phyloP scores from a whole-genome alignment of 2,329 filamentous ascomycete genomes.

The Nakataea oryzae region DNA sequence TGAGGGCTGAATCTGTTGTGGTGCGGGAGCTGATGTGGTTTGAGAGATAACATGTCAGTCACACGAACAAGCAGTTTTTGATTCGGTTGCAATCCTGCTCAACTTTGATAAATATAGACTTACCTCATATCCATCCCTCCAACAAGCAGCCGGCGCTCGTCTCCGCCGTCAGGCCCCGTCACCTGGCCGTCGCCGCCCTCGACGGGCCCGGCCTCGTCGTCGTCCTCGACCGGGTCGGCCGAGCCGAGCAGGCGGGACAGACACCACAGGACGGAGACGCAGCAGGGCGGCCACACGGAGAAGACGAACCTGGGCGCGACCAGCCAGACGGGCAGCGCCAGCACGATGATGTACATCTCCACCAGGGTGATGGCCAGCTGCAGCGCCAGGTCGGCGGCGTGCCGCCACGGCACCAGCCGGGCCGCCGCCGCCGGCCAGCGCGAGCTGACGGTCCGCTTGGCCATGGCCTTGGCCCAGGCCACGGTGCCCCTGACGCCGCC shows the following conservation, averaged over 20 bases:
- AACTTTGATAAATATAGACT: background rate
- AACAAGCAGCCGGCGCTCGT: constrained; percentile 24
- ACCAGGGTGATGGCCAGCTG: constrained; percentile 14
- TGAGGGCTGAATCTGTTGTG: constrained; percentile 18
- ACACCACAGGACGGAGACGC: constrained; percentile 11
- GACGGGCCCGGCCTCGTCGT: background rate
- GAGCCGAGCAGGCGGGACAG: constrained; percentile 20
- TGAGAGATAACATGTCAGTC: background rate
- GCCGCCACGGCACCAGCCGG: constrained; percentile 3
- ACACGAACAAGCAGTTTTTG: background rate
- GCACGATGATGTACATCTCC: constrained; percentile 15
- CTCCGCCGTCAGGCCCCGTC: constrained; percentile 15
- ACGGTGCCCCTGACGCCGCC: background rate
- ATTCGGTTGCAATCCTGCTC: background rate
- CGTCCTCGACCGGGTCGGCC: constrained; percentile 4
- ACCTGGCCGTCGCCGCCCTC: constrained; percentile 1
- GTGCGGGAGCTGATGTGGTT: constrained; percentile 15
- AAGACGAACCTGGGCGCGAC: constrained; percentile 20
- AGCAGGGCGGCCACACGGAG: constrained; percentile 13
- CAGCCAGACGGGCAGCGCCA: constrained; percentile 15
- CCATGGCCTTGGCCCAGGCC: constrained; percentile 3
- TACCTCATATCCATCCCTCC: constrained; percentile 22
- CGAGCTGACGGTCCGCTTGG: background rate
- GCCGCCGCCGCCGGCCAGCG: background rate
- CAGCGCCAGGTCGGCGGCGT: constrained; percentile 13